Evolutionary conservation across 345 rosid genomes (phyloP), one percentile per base, ranked within the genome.

Genomic region (Camelina sativa): DNA sequence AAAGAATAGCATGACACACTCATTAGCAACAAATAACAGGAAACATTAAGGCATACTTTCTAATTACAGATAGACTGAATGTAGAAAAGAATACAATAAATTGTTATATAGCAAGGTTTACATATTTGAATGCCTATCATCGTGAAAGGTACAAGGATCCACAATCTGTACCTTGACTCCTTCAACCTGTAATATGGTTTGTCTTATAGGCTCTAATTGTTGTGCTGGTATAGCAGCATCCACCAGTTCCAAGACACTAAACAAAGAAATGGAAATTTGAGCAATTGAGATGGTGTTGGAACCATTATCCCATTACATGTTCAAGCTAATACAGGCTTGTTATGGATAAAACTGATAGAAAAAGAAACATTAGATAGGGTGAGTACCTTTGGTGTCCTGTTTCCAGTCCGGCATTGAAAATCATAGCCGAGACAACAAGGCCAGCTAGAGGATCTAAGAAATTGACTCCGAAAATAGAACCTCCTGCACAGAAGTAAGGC

Each of bases 381-480:
- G 62, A 53, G 43, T 81, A 94, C 98, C 98, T 94, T 76, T 87
- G 96, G 77, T 90, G 84, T 34, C 97, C 97, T n/a, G 92, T 69
- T 82, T 88, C 82, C 22, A 90, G 58, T 51, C 96, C 97, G 76
- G 90, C 95, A 70, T 91, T 86, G 8, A 91, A 71, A 62, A 94
- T 88, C 98, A 90, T 91, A 71, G 87, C 91, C 2, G 97, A 88
- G 69, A 94, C 97, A 80, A 94, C 50, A 68, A 94, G 88, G 55
- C 95, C 98, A 51, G 98, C 98, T 62, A 94, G 86, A 48, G 97
- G 97, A 83, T 94, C 98, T 70, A 94, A 86, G 72, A 89, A 85
- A 74, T 81, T 84, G 52, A 94, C 80, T 75, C 98, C 97, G 30
- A 94, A 83, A 77, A 94, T 81, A 50, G 98, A 87, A 67, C 98